Conservation (phyloP, 306 rosid genomes). For the Ceratonia siliqua region DNA sequence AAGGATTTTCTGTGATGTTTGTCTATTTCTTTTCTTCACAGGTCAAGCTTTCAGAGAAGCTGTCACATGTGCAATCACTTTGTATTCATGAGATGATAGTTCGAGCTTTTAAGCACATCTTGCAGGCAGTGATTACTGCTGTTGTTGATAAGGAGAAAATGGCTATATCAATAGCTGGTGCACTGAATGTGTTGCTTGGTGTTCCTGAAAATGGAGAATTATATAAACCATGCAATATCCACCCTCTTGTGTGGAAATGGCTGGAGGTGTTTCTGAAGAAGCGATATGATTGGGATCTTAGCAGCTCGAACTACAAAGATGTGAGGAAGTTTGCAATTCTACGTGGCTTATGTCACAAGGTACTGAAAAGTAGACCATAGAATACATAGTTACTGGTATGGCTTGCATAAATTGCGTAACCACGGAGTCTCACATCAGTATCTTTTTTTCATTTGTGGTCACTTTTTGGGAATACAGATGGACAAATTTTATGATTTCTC, state of each 20-base stretch:
- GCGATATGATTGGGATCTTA: constrained; percentile 85
- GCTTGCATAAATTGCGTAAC: constrained; percentile 24
- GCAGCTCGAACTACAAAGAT: constrained; percentile 62
- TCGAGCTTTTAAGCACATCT: constrained; percentile 94
- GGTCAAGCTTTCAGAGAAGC: constrained; percentile 96
- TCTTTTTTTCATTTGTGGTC: neutral
- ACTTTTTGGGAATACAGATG: constrained; percentile 2
- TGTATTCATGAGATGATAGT: constrained; percentile 97
- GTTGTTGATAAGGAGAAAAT: constrained; percentile 61
- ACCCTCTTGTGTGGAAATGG: constrained; percentile 87
- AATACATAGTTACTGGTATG: constrained; percentile 16
- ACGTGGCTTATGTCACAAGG: constrained; percentile 98
- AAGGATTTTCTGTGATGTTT: constrained; percentile 26
- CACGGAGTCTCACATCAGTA: constrained; percentile 4
- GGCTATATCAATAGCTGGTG: constrained; percentile 81
- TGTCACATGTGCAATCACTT: constrained; percentile 94
- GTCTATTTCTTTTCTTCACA: constrained; percentile 44
- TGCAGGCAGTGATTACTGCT: constrained; percentile 87
- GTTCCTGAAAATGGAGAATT: constrained; percentile 60
- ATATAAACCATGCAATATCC: constrained; percentile 54
- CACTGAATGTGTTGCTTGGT: constrained; percentile 85
- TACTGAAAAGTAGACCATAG: constrained; percentile 34
- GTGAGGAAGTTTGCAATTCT: constrained; percentile 88
- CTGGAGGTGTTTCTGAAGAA: constrained; percentile 74
- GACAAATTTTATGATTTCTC: constrained; percentile 13